Conservation (phyloP, 106 monocot genomes). For the Posidonia australis region DNA sequence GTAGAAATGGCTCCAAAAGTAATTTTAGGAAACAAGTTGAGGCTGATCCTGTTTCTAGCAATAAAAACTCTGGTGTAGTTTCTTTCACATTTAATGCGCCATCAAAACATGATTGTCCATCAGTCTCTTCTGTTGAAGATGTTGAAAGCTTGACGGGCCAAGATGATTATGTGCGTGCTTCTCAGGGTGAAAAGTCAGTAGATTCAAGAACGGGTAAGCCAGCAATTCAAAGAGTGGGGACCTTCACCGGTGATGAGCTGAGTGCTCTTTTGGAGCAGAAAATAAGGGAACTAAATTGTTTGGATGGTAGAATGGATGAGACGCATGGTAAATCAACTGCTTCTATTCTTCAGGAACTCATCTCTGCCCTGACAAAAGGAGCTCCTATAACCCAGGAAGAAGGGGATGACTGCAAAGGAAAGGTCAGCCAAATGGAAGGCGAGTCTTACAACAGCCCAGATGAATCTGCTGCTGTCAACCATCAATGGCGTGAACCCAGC, state of each 20-base stretch:
- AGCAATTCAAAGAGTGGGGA: constrained; percentile 7
- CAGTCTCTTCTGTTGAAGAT: constrained; percentile 2
- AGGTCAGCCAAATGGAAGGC: background rate
- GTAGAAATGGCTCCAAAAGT: constrained; percentile 5
- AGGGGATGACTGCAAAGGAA: background rate
- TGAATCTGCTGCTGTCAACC: background rate
- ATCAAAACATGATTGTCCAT: constrained; percentile 10
- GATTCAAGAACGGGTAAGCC: constrained; percentile 7
- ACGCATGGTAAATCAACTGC: constrained; percentile 34
- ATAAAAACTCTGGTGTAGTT: constrained; percentile 17
- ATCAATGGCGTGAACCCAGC: background rate
- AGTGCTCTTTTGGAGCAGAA: constrained; percentile 41
- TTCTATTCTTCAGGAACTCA: constrained; percentile 59
- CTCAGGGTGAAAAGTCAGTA: constrained; percentile 2
- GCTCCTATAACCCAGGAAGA: constrained; percentile 5
- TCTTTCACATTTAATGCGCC: constrained; percentile 49
- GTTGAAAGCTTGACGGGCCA: constrained; percentile 7
- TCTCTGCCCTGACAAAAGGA: constrained; percentile 35
- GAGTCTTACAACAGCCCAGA: background rate
- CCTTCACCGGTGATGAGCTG: constrained; percentile 23
- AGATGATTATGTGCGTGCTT: background rate
- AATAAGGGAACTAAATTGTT: constrained; percentile 38
- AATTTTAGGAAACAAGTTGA: constrained; percentile 12
- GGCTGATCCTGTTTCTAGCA: background rate
- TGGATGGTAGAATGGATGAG: constrained; percentile 20